Conservation (phyloP, 2,329 filamentous ascomycete genomes). For the Nigrospora sphaerica region DNA sequence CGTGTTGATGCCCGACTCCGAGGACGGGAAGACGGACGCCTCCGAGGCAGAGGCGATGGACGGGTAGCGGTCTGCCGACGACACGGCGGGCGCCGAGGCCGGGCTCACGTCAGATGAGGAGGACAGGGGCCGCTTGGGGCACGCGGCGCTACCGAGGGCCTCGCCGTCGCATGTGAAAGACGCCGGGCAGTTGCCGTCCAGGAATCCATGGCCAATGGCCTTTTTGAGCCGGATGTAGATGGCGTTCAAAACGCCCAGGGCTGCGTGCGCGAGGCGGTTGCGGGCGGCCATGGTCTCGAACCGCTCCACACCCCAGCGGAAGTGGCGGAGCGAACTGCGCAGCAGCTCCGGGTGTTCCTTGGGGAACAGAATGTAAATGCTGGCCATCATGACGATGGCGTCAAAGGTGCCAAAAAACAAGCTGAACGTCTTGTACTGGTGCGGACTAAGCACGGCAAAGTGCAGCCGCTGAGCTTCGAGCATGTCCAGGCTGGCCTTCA, state of each 20-base stretch:
- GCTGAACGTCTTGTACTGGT: slow-evolving; percentile 47
- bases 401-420: slow-evolving; percentile 60
- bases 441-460: slow-evolving; percentile 39
- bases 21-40: neutral
- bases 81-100: neutral
- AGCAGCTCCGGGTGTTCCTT: slow-evolving; percentile 43
- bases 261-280: slow-evolving; percentile 46
- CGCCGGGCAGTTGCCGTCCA: slow-evolving; percentile 8
- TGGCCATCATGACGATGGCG: slow-evolving; percentile 53
- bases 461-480: slow-evolving; percentile 45
- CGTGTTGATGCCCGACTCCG: neutral
- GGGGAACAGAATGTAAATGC: slow-evolving; percentile 55
- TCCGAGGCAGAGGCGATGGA: slow-evolving; percentile 1
- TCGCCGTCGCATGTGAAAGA: slow-evolving; percentile 1
- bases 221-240: slow-evolving; percentile 47
- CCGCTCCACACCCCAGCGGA: slow-evolving; percentile 51
- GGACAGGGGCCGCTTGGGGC: neutral
- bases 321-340: slow-evolving; percentile 43
- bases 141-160: too few relatives aligned
- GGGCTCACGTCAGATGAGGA: neutral
- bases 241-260: slow-evolving; percentile 46
- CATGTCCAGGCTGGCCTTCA: slow-evolving; percentile 48
- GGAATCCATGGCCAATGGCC: slow-evolving; percentile 30
- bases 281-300: slow-evolving; percentile 48
- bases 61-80: neutral